phyloP scores from a whole-genome alignment of 371 early-diverging fungal species.

The Thermomucor indicae-seudaticae region DNA sequence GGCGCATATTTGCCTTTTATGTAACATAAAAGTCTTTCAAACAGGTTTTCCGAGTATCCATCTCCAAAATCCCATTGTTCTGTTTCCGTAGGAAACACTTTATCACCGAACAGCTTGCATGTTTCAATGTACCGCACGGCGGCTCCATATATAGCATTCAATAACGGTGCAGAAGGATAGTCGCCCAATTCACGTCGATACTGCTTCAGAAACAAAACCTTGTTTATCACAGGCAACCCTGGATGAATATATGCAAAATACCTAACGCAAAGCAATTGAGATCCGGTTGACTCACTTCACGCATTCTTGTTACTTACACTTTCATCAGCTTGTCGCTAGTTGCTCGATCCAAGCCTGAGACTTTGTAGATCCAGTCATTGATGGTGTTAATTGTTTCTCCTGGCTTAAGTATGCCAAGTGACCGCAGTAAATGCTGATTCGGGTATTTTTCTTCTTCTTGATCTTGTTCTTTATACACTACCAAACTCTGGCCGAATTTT shows the following conservation, averaged over 20 bases:
- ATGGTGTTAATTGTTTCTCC: conserved; percentile 32
- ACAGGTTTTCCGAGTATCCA: conserved; percentile 37
- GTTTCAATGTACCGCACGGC: conserved; percentile 44
- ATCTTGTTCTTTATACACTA: conserved; percentile 24
- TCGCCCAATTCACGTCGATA: conserved; percentile 35
- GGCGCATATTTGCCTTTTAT: conserved; percentile 29
- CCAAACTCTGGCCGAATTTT: conserved; percentile 33
- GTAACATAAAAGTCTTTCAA: conserved; percentile 33
- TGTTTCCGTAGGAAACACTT: conserved; percentile 8
- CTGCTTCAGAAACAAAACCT: conserved; percentile 38
- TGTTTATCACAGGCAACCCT: conserved; percentile 44
- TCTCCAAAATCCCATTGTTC: conserved; percentile 14
- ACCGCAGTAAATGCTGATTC: conserved; percentile 15
- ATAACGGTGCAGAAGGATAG: conserved; percentile 39
- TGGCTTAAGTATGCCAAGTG: conserved; percentile 27
- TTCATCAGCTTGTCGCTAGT: conserved; percentile 45
- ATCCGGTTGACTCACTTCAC: not conserved
- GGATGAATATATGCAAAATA: conserved; percentile 51
- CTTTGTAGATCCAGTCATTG: conserved; percentile 39
- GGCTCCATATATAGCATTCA: conserved; percentile 43
- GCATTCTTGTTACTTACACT: conserved; percentile 20
- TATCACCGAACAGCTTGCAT: conserved; percentile 31
- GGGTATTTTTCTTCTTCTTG: conserved; percentile 3
- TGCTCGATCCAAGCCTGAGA: conserved; percentile 30
- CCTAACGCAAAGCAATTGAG: conserved; percentile 10